A percentile compares a stretch with the other conserved stretches of the same genome.
These are phyloP conservation scores for Escallonia herrerae DNA, from an alignment of 129 eudicot genomes.

Conservation along the genomic window DNA sequence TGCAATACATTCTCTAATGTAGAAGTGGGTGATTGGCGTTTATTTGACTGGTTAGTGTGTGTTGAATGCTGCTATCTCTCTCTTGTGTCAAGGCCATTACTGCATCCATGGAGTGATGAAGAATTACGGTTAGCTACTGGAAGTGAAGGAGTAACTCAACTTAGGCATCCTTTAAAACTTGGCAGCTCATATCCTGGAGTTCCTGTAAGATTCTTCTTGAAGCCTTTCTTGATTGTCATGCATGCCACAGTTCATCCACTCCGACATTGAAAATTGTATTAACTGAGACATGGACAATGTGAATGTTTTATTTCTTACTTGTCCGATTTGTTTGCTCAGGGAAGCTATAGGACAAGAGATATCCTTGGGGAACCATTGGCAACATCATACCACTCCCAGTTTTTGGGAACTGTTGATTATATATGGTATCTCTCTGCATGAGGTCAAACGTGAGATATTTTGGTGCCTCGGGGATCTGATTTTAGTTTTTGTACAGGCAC, in stretches of 20 bases:
- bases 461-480: background rate
- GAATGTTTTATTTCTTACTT: constrained; percentile 7
- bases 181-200: constrained; percentile 61
- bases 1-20: background rate
- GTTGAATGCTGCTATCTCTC: background rate
- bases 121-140: constrained; percentile 77
- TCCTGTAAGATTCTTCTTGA: constrained; percentile 47
- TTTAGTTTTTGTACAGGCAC: constrained; percentile 45
- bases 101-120: constrained; percentile 54
- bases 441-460: background rate
- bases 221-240: background rate
- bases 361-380: constrained; percentile 71
- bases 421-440: constrained; percentile 51
- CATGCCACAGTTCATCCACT: background rate
- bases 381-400: constrained; percentile 65
- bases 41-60: background rate
- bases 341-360: constrained; percentile 56
- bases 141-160: constrained; percentile 24
- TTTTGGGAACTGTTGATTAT: constrained; percentile 88
- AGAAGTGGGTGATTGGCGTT: background rate
- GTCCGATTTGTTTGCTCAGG: constrained; percentile 36
- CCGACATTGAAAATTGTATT: background rate
- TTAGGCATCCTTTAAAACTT: constrained; percentile 50
- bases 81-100: constrained; percentile 14
- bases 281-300: background rate